Base-by-base conservation (phyloP, 2,329 filamentous ascomycete species). In the Trichoderma afroharzianum region DNA sequence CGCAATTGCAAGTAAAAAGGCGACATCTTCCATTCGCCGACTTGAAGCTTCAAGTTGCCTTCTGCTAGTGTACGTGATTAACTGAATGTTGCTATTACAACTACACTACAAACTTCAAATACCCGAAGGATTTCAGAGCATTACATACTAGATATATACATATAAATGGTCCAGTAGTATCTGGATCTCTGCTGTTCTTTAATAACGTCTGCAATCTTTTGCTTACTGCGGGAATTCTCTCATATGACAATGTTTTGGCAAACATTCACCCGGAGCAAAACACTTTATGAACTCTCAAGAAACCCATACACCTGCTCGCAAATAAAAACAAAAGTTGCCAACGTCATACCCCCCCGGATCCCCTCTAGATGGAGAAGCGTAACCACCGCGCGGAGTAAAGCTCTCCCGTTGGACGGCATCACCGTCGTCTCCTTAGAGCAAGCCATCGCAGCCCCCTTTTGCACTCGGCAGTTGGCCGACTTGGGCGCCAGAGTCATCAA, bases 401-500 rank as follows among this genome's bases (percentile, higher is more conserved):
- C 55, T 18, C 43, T 67, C 8, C 78, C 78, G 2, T 67, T 79
- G 1, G 78, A 82, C 26, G 85, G 85, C 12, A 80, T 87, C 63
- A 86, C 84, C 0, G 85, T 88, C 8, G 82, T 88, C 26, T 85
- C 85, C 53, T 79, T 88, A 0, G 86, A 88, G 71, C 86, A 88
- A 75, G 86, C 86, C 61, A 85, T 88, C 73, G 84, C 86, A 0
- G 86, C 85, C 0, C 86, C 86, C 1, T 87, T 87, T 71, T 87
- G 85, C 73, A 88, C 86, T 0, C 81, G 86, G 0, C 86, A 88
- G 64, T 80, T 87, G 5, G 85, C 86, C 21, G 86, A 88, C 72
- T 79, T 85, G 9, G 86, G 86, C 14, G 86, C 86, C 2, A 81
- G 86, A 6, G 85, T 88, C 24, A 88, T 88, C 76, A 88, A 88